A percentile compares a stretch with the other conserved stretches of the same genome.
Conservation (phyloP, 116 monocot species). For the Phalaenopsis hybrid region DNA sequence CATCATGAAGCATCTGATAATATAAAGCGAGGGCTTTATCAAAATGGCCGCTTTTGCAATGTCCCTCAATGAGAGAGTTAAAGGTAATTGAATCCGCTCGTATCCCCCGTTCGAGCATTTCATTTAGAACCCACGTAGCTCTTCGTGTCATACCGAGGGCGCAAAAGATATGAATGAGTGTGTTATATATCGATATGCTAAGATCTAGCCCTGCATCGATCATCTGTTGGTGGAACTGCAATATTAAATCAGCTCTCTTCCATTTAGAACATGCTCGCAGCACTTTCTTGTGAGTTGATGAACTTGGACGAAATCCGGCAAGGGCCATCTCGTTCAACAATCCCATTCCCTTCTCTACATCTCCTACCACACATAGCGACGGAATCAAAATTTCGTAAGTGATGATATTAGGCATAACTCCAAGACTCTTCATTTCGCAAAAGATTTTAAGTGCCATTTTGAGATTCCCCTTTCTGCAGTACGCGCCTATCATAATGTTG, state of each 20-base stretch:
- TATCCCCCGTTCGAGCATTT: constrained; percentile 61
- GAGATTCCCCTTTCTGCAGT: constrained; percentile 48
- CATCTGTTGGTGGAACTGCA: constrained; percentile 47
- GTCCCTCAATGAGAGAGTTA: constrained; percentile 73
- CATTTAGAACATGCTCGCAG: constrained; percentile 42
- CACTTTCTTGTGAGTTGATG: constrained; percentile 43
- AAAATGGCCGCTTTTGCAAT: constrained; percentile 60
- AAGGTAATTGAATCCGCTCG: constrained; percentile 46
- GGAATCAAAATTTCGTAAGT: constrained; percentile 58
- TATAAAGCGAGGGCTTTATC: constrained; percentile 57
- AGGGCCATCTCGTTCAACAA: constrained; percentile 62
- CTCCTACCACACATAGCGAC: constrained; percentile 32
- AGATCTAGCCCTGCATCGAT: constrained; percentile 47
- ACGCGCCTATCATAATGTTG: constrained; percentile 61
- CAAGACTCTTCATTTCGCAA: constrained; percentile 54
- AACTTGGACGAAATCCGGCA: constrained; percentile 33
- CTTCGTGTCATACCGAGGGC: constrained; percentile 55
- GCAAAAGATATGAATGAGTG: constrained; percentile 63
- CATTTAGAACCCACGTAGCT: constrained; percentile 39
- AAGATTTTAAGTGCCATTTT: constrained; percentile 41
- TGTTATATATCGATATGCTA: constrained; percentile 48
- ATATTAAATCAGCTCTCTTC: constrained; percentile 40
- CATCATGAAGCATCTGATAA: constrained; percentile 45
- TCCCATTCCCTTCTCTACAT: constrained; percentile 31
- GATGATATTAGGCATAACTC: constrained; percentile 51